A percentile compares a stretch with the other conserved stretches of the same genome.
phyloP scores from a whole-genome alignment of 2,329 filamentous ascomycete species.

The Aspergillus melleus region DNA sequence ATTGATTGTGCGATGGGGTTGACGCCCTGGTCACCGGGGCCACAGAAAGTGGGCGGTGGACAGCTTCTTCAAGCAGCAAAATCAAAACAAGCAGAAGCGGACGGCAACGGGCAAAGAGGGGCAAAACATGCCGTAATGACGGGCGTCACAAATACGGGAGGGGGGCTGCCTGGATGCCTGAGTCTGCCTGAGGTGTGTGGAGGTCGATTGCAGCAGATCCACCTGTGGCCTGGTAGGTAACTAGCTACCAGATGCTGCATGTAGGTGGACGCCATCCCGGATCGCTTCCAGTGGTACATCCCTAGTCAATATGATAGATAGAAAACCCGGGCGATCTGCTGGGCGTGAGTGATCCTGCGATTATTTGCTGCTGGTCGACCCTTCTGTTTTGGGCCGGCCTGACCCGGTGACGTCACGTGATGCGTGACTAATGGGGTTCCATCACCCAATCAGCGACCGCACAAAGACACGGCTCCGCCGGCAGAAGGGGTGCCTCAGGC shows the following conservation, averaged over 20 bases:
- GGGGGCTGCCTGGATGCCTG: no score
- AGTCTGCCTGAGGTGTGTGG: no score
- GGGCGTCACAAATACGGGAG: no score
- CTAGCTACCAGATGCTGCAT: background rate
- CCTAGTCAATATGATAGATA: background rate
- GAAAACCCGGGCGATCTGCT: background rate
- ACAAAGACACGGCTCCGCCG: slow-evolving; percentile 6
- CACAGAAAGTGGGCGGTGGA: slow-evolving; percentile 24
- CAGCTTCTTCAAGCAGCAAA: slow-evolving; percentile 32
- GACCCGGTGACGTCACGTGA: background rate
- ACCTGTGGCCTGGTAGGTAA: no score
- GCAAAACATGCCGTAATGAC: background rate
- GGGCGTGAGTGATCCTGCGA: background rate
- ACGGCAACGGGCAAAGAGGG: slow-evolving; percentile 2
- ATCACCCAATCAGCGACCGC: slow-evolving; percentile 8
- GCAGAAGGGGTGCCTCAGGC: slow-evolving; percentile 9
- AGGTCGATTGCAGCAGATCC: no score
- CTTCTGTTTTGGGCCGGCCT: background rate
- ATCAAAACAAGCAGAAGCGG: slow-evolving; percentile 35
- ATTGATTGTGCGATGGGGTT: slow-evolving; percentile 27
- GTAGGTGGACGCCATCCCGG: background rate
- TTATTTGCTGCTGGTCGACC: background rate
- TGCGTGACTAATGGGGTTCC: slow-evolving; percentile 2
- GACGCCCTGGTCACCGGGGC: slow-evolving; percentile 31
- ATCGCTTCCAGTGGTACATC: background rate